Percentiles rank a stretch among this genome's conserved stretches.
Evolutionary conservation across 176 grass and related monocot species (phyloP).

Genomic region (bread wheat (Triticum aestivum)): DNA sequence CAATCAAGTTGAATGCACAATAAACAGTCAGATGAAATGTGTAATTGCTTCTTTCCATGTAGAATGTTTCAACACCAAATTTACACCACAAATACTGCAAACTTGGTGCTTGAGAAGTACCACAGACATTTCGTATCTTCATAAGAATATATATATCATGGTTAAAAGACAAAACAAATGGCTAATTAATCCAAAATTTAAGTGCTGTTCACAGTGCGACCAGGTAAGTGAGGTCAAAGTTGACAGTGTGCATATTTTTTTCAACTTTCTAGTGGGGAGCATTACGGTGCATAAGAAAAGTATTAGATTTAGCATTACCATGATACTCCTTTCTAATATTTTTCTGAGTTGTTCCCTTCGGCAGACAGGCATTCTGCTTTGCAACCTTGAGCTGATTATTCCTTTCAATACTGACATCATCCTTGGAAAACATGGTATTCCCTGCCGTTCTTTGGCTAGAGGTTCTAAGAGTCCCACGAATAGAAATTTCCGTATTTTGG

Average conservation of each 20-base stretch:
- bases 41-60: constrained; percentile 11
- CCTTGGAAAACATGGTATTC: constrained; percentile 29
- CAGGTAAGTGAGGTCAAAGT: background rate
- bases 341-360: constrained; percentile 12
- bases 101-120: background rate
- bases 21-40: constrained; percentile 25
- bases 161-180: background rate
- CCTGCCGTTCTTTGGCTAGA: constrained; percentile 16
- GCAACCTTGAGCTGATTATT: constrained; percentile 21
- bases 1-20: constrained; percentile 21
- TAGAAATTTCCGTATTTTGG: constrained; percentile 10
- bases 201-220: background rate
- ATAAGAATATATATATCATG: background rate
- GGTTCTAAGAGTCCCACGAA: background rate
- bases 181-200: background rate
- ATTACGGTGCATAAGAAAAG: constrained; percentile 10
- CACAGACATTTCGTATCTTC: constrained; percentile 2
- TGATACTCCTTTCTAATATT: constrained; percentile 35
- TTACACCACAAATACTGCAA: background rate
- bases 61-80: constrained; percentile 2
- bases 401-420: constrained; percentile 12
- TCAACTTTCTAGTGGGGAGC: background rate
- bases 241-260: constrained; percentile 12
- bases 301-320: constrained; percentile 45
- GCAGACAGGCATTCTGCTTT: constrained; percentile 18